Evolutionary conservation across 257 asterid species (phyloP).

Genomic region (Solanum medicagineum): DNA sequence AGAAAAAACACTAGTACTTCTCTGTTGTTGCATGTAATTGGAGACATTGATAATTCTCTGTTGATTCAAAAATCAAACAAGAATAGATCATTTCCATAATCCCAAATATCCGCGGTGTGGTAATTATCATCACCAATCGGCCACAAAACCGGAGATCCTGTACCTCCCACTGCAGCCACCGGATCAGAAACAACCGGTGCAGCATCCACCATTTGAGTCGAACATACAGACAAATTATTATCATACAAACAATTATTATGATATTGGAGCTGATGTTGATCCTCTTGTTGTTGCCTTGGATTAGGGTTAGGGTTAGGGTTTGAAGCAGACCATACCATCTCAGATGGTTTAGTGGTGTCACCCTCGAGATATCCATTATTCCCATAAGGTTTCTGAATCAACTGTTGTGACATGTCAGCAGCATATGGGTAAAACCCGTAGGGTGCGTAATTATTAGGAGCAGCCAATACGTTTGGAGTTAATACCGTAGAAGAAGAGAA

Average conservation of each 20-base stretch:
- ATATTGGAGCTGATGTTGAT: conserved; percentile 2
- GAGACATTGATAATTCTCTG: neutral
- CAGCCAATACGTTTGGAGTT: neutral
- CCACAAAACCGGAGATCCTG: conserved; percentile 36
- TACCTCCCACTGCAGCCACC: conserved; percentile 19
- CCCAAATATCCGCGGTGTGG: conserved; percentile 43
- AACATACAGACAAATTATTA: conserved; percentile 19
- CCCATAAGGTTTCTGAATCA: neutral
- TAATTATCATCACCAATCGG: conserved; percentile 47
- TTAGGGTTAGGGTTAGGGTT: conserved; percentile 31
- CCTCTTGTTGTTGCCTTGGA: neutral
- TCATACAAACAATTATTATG: conserved; percentile 4
- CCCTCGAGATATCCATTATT: conserved; percentile 1
- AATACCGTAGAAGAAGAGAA: conserved; percentile 4
- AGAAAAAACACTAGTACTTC: neutral
- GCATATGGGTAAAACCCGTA: conserved; percentile 48
- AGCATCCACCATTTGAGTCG: conserved; percentile 10
- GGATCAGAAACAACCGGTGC: conserved; percentile 18
- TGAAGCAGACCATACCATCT: neutral
- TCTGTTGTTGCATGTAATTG: neutral
- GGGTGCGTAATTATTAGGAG: conserved; percentile 11
- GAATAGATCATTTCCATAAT: conserved; percentile 46
- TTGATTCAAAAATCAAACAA: conserved; percentile 35
- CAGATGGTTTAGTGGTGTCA: neutral
- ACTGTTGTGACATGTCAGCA: neutral